These are phyloP conservation scores for Hymenotorrendiella dingleyae DNA, from an alignment of 2,329 filamentous ascomycete species.

Conservation along the genomic window DNA sequence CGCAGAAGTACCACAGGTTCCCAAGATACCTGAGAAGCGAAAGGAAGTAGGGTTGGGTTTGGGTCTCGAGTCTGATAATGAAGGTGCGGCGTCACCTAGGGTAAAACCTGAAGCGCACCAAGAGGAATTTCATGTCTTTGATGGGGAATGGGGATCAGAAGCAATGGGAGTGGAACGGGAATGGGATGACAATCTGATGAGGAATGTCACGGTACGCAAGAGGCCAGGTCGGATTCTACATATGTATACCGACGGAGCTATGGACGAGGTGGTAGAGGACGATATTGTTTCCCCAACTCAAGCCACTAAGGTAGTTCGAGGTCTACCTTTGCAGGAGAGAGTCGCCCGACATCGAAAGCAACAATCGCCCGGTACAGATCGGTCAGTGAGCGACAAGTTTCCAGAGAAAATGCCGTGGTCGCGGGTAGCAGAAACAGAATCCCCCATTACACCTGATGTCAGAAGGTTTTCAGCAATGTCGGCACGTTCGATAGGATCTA, in stretches of 20 bases:
- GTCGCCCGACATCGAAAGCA: constrained; percentile 22
- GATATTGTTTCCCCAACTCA: constrained; percentile 43
- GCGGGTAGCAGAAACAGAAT: constrained; percentile 15
- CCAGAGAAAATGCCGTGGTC: constrained; percentile 13
- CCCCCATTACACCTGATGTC: constrained; percentile 32
- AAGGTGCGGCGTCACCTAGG: constrained; percentile 29
- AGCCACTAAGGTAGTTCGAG: constrained; percentile 38
- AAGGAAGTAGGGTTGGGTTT: constrained; percentile 30
- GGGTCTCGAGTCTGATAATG: constrained; percentile 36
- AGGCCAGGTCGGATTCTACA: constrained; percentile 15
- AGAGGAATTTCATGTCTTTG: constrained; percentile 48
- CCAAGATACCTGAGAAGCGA: constrained; percentile 13
- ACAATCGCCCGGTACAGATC: constrained; percentile 18
- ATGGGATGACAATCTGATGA: constrained; percentile 49
- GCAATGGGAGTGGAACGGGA: constrained; percentile 45
- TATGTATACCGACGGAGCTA: constrained; percentile 24
- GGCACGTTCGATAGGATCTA: constrained; percentile 47
- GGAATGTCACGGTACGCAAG: constrained; percentile 49
- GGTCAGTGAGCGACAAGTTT: constrained; percentile 16
- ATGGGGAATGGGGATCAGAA: constrained; percentile 50
- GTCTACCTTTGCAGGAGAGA: constrained; percentile 25
- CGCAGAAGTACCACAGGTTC: constrained; percentile 17
- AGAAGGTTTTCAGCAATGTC: constrained; percentile 50
- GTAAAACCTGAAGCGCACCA: constrained; percentile 31
- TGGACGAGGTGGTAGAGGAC: constrained; percentile 42